Conservation (phyloP, 1,284 basidiomycete genomes). For the Cryptococcus depauperatus region DNA sequence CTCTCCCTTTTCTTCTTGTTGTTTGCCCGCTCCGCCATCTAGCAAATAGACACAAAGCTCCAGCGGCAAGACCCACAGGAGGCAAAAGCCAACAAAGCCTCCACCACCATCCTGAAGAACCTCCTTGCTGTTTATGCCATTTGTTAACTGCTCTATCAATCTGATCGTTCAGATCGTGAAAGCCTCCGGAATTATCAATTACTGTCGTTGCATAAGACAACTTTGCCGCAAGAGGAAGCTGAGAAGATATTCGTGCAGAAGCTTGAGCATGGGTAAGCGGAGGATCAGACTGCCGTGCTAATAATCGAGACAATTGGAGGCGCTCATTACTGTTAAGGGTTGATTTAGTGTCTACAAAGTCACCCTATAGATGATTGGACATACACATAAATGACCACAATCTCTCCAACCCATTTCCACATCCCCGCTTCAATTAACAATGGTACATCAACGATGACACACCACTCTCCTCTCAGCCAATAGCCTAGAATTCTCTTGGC, state of each 20-base stretch:
- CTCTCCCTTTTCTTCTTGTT: conserved; percentile 22
- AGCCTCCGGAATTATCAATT: conserved; percentile 78
- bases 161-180: conserved; percentile 60
- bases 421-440: conserved; percentile 82
- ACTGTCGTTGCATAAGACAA: conserved; percentile 74
- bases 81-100: conserved; percentile 73
- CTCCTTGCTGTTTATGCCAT: conserved; percentile 55
- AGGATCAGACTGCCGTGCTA: conserved; percentile 55
- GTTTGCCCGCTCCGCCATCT: conserved; percentile 16
- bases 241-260: conserved; percentile 63
- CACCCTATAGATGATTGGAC: conserved; percentile 9
- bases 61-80: conserved; percentile 54
- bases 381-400: conserved; percentile 70
- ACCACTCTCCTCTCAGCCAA: conserved; percentile 71
- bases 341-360: neutral
- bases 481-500: conserved; percentile 57
- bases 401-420: conserved; percentile 73
- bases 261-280: conserved; percentile 53
- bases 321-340: conserved; percentile 50
- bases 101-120: conserved; percentile 50
- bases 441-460: conserved; percentile 87
- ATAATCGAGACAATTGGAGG: conserved; percentile 70
- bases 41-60: conserved; percentile 20
- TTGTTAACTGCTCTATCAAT: conserved; percentile 58
- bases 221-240: conserved; percentile 72